phyloP scores from a whole-genome alignment of 805 yeast genomes.

The Starmerella bombi region DNA sequence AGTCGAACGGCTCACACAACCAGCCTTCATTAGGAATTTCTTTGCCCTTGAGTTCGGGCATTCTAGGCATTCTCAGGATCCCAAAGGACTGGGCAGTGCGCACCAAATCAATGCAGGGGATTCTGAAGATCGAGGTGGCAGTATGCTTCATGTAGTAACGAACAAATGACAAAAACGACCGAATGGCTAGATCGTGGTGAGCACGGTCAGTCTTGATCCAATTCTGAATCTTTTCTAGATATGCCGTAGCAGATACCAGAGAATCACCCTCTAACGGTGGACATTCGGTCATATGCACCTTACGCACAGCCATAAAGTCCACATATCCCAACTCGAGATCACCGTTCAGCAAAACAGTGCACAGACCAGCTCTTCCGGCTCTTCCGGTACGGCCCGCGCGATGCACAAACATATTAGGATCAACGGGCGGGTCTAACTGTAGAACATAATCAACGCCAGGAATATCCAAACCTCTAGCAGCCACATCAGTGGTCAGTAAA shows the following conservation, averaged over 20 bases:
- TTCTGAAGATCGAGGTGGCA: slow-evolving; percentile 75
- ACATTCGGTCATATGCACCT: slow-evolving; percentile 36
- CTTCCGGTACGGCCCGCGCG: slow-evolving; percentile 93
- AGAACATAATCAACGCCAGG: slow-evolving; percentile 88
- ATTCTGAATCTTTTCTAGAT: slow-evolving; percentile 26
- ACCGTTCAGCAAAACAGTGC: slow-evolving; percentile 55
- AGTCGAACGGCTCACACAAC: slow-evolving; percentile 49
- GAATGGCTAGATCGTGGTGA: slow-evolving; percentile 67
- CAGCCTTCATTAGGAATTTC: slow-evolving; percentile 64
- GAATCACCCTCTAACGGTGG: slow-evolving; percentile 4
- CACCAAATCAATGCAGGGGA: slow-evolving; percentile 54
- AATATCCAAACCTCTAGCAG: slow-evolving; percentile 91
- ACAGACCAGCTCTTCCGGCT: slow-evolving; percentile 73
- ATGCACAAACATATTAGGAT: slow-evolving; percentile 81
- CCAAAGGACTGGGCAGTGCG: slow-evolving; percentile 69
- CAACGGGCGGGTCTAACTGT: slow-evolving; percentile 92
- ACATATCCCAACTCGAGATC: slow-evolving; percentile 75
- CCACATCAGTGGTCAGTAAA: slow-evolving; percentile 90
- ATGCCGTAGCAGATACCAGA: slow-evolving; percentile 1
- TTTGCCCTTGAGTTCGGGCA: slow-evolving; percentile 68
- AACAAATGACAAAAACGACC: slow-evolving; percentile 70
- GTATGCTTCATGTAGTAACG: slow-evolving; percentile 77
- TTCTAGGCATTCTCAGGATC: slow-evolving; percentile 68
- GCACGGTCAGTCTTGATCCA: slow-evolving; percentile 66
- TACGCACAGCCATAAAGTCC: slow-evolving; percentile 64